Evolutionary conservation across 2,329 filamentous ascomycete genomes (phyloP).

Genomic region (Byssoonygena ceratinophila): DNA sequence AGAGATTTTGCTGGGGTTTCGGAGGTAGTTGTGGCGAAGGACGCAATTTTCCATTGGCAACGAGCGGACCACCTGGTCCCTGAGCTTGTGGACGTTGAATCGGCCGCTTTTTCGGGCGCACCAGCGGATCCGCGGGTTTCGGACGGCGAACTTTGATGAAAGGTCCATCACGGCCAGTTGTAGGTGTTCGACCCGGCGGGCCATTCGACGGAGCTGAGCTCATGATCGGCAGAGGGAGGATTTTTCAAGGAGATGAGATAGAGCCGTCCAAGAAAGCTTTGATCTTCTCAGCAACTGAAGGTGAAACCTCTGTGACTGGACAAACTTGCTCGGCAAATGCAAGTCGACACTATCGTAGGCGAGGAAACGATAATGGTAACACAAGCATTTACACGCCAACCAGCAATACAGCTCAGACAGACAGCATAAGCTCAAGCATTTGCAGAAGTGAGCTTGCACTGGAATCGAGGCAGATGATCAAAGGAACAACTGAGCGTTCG

Average conservation of each 20-base stretch:
- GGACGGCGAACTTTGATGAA: constrained; percentile 40
- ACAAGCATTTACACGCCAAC: no score
- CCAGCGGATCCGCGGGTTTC: constrained; percentile 51
- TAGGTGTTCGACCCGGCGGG: constrained; percentile 38
- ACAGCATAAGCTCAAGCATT: no score
- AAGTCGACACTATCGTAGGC: no score
- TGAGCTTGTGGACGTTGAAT: constrained; percentile 19
- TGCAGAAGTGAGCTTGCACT: no score
- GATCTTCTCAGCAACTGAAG: neutral
- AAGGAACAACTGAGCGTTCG: no score
- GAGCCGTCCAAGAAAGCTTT: neutral
- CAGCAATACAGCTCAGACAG: no score
- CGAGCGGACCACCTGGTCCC: constrained; percentile 1
- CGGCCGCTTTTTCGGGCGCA: constrained; percentile 47
- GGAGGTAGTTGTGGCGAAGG: constrained; percentile 16
- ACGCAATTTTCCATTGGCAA: constrained; percentile 22
- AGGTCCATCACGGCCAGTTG: constrained; percentile 38
- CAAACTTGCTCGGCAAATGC: neutral
- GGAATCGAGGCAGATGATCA: no score
- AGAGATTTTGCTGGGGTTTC: constrained; percentile 16
- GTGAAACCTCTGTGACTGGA: neutral
- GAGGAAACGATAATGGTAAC: neutral
- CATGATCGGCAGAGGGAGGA: constrained; percentile 13
- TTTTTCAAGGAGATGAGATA: neutral
- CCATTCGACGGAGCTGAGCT: constrained; percentile 34